Evolutionary conservation across 2,329 filamentous ascomycete species (phyloP), one percentile per base, ranked within the genome.

Genomic region (Chalaropsis thielavioides): DNA sequence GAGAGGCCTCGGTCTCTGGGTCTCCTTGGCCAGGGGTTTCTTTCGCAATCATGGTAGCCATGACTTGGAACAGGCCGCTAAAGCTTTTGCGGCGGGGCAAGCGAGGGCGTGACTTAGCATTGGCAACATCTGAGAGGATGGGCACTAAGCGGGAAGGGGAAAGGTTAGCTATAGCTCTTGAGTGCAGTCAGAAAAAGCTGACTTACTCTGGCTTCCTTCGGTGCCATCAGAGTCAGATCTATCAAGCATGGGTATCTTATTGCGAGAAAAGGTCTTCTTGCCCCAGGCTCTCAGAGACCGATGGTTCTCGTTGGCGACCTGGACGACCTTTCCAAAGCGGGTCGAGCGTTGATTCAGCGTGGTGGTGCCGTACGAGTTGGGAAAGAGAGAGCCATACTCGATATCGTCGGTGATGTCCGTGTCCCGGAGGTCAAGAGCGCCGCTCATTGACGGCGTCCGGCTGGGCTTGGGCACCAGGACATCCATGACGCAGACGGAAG

Each of bases 351-450:
- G 62, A 13, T 43, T 56, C 40, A 64, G 31, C n/a, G 63, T 64
- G 1, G 65, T 64, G 4, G 65, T 64, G 59, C 58, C 65, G 44
- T 62, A 67, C 27, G 63, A 64, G 19, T 61, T 64, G 19, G 65
- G 62, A 24, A 67, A 67, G 19, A 67, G 40, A 22, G 65, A 67
- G 54, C 62, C 46, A 38, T 49, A 59, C 62, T 67, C 65, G 19
- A 64, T 67, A 40, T 67, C 62, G 49, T 67, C 65, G 31, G 62
- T 64, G 49, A 67, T 67, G 44, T 67, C 62, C 13, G 65, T 67
- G 31, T 67, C 65, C n/a, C 65, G 58, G 19, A 67, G 58, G 44
- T 67, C 65, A n/a, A 67, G 44, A 46, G 62, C 62, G 35, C 62
- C 59, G 38, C 62, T 64, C 58, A 64, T 64, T 7, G 65, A 64